Evolutionary conservation across 1,139 yeast genomes (phyloP).

Genomic region (Geotrichum candidum): DNA sequence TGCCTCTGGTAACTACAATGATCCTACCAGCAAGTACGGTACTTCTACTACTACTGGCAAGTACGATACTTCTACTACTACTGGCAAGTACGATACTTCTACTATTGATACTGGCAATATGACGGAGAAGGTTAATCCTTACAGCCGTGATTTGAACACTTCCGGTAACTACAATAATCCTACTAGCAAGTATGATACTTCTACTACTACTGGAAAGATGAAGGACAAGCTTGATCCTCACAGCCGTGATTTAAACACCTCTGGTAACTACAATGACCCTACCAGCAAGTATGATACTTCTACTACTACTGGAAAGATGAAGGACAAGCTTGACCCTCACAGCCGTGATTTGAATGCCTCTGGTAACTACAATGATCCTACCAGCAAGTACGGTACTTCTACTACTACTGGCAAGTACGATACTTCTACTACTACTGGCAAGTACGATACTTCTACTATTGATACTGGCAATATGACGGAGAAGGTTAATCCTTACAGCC

Average conservation of each 20-base stretch:
- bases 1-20: too few relatives aligned
- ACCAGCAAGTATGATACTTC: too few relatives aligned
- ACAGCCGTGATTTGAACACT: too few relatives aligned
- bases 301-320: not conserved
- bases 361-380: not conserved
- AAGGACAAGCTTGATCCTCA: conserved; percentile 11
- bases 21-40: conserved; percentile 11
- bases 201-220: conserved; percentile 3
- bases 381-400: conserved; percentile 13
- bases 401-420: conserved; percentile 1
- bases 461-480: not conserved
- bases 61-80: too few relatives aligned
- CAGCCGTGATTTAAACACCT: too few relatives aligned
- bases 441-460: not conserved
- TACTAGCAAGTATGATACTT: conserved; percentile 14
- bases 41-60: conserved; percentile 8
- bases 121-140: not conserved
- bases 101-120: not conserved
- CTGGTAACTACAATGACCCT: not conserved
- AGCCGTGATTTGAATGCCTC: not conserved
- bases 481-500: conserved; percentile 1
- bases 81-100: too few relatives aligned
- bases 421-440: too few relatives aligned
- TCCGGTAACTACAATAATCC: too few relatives aligned
- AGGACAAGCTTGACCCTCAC: conserved; percentile 4